Conservation (phyloP, 169 alveolate species). For the Eimeria necatrix region DNA sequence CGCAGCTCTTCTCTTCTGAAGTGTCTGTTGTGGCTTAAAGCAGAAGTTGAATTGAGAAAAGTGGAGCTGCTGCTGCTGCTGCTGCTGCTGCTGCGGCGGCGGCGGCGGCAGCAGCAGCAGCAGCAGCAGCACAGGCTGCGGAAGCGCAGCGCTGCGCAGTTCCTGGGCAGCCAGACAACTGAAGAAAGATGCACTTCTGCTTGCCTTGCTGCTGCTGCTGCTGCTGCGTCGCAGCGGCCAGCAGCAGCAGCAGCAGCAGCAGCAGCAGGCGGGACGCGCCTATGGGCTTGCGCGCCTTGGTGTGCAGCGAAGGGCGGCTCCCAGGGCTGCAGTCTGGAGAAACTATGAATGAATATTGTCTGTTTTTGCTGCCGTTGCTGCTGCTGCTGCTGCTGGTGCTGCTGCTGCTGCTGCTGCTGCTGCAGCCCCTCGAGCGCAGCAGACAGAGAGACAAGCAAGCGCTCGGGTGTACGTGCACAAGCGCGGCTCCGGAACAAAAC, state of each 20-base stretch:
- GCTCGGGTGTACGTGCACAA: slow-evolving; percentile 29
- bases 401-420: slow-evolving; percentile 19
- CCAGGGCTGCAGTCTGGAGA: not conserved
- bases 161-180: not conserved
- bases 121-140: not conserved
- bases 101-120: not conserved
- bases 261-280: not conserved
- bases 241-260: slow-evolving; percentile 20
- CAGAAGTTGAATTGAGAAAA: not conserved
- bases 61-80: not conserved
- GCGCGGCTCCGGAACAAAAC: not conserved
- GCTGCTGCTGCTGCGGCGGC: slow-evolving; percentile 19
- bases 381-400: not conserved
- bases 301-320: not conserved
- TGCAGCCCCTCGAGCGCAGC: slow-evolving; percentile 37
- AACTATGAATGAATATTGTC: not conserved
- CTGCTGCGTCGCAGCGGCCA: not conserved
- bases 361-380: slow-evolving; percentile 10
- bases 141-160: not conserved
- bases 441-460: not conserved
- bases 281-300: not conserved
- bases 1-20: no score
- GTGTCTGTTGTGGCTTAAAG: not conserved
- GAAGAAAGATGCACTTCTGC: not conserved
- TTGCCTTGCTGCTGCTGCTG: not conserved